Percentiles rank a stretch among this genome's conserved stretches.
These are phyloP conservation scores for Sarcocystis neurona DNA, from an alignment of 169 alveolate genomes.

Conservation along the genomic window DNA sequence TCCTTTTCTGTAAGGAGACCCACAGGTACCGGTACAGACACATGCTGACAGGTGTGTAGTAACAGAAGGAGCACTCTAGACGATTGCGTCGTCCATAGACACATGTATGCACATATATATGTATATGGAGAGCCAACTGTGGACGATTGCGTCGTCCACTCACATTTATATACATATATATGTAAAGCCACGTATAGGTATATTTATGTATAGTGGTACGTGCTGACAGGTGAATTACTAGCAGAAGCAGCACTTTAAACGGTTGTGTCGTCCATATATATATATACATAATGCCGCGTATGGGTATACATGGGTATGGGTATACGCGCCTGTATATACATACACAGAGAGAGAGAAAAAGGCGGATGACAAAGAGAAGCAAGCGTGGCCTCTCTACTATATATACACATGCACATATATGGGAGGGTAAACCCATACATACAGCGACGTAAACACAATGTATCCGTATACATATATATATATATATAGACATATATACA, in stretches of 20 bases:
- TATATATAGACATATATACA: too few relatives aligned
- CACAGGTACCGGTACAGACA: not conserved
- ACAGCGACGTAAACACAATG: not conserved
- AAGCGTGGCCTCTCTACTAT: too few relatives aligned
- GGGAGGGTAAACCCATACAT: too few relatives aligned
- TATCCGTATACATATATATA: not conserved
- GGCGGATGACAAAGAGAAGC: not conserved
- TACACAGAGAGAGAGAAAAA: not conserved
- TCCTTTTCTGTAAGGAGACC: not conserved
- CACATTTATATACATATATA: too few relatives aligned
- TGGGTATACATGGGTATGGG: not conserved
- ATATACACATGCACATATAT: too few relatives aligned
- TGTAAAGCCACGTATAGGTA: not conserved
- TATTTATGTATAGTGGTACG: not conserved
- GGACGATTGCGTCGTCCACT: not conserved
- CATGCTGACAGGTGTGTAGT: not conserved
- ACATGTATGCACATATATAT: not conserved
- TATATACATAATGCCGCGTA: not conserved
- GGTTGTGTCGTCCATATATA: not conserved
- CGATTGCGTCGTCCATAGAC: not conserved
- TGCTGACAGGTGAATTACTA: too few relatives aligned
- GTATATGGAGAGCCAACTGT: too few relatives aligned
- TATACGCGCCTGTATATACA: not conserved
- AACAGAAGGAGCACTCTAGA: not conserved
- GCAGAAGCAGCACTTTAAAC: too few relatives aligned